A percentile compares a stretch with the other conserved stretches of the same genome.
Conservation (phyloP, 108 stramenopile species). For the Chaetoceros tenuissimus region DNA sequence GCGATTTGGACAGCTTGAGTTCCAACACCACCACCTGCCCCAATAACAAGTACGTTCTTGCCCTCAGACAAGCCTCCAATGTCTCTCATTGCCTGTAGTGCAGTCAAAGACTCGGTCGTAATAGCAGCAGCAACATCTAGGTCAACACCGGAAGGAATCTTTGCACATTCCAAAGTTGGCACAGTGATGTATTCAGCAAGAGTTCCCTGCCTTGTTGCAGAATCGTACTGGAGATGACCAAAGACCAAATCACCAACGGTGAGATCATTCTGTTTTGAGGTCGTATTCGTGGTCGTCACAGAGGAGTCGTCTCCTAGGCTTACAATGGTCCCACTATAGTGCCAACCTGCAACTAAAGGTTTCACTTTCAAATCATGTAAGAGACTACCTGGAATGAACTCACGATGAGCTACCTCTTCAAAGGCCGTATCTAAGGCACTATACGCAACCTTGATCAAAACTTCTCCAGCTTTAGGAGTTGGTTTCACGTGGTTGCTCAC, state of each 20-base stretch:
- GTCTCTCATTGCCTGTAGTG: slow-evolving; percentile 23
- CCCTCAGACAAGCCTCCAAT: slow-evolving; percentile 6
- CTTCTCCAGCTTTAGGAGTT: not conserved
- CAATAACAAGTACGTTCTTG: slow-evolving; percentile 19
- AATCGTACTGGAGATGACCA: slow-evolving; percentile 23
- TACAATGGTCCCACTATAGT: slow-evolving; percentile 19
- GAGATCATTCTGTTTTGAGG: no score
- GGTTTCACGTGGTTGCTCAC: no score
- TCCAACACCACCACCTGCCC: slow-evolving; percentile 32
- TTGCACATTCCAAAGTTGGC: slow-evolving; percentile 8
- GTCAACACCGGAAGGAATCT: slow-evolving; percentile 9
- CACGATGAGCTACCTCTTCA: slow-evolving; percentile 6
- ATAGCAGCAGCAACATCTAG: slow-evolving; percentile 12
- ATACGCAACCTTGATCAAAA: slow-evolving; percentile 20
- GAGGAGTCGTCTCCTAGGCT: slow-evolving; percentile 1
- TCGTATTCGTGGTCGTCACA: not conserved
- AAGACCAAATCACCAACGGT: slow-evolving; percentile 11
- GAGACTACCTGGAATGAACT: slow-evolving; percentile 2
- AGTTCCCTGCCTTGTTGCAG: slow-evolving; percentile 16
- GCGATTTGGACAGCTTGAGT: slow-evolving; percentile 27
- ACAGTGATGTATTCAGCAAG: slow-evolving; percentile 24
- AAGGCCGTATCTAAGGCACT: slow-evolving; percentile 21
- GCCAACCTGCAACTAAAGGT: slow-evolving; percentile 15
- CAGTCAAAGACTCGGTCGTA: slow-evolving; percentile 20
- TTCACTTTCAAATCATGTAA: slow-evolving; percentile 13